Percentiles rank a stretch among this genome's conserved stretches.
Evolutionary conservation across 768 basidiomycete genomes (phyloP).

Genomic region (Tylopilus felleus): DNA sequence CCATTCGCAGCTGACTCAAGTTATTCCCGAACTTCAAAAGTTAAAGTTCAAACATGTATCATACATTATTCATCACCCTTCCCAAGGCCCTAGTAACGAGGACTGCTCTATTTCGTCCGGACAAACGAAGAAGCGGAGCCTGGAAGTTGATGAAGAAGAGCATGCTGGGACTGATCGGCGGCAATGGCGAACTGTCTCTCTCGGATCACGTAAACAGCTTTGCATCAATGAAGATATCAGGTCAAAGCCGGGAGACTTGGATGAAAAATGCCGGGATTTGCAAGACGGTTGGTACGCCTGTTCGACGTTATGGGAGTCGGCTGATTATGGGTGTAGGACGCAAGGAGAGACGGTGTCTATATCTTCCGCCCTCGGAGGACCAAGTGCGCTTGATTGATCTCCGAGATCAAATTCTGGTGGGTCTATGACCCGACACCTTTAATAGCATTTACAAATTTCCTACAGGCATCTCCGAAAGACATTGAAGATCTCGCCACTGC

Average conservation of each 20-base stretch:
- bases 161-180: constrained; percentile 26
- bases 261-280: constrained; percentile 85
- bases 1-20: constrained; percentile 91
- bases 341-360: constrained; percentile 67
- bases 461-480: constrained; percentile 82
- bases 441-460: background rate
- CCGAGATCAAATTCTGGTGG: constrained; percentile 80
- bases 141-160: constrained; percentile 21
- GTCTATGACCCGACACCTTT: background rate
- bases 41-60: constrained; percentile 49
- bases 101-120: background rate
- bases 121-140: constrained; percentile 20
- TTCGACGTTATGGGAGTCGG: background rate
- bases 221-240: constrained; percentile 87
- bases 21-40: constrained; percentile 78
- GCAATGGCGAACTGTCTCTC: constrained; percentile 64
- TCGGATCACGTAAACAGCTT: constrained; percentile 87
- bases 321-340: constrained; percentile 42
- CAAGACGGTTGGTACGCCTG: constrained; percentile 49
- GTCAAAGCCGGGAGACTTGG: constrained; percentile 62
- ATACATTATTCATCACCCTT: constrained; percentile 6
- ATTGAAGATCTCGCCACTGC: constrained; percentile 86
- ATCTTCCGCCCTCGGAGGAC: constrained; percentile 69
- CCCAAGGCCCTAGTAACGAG: constrained; percentile 5
- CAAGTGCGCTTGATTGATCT: constrained; percentile 73